These are phyloP conservation scores for Cyclospora cayetanensis DNA, from an alignment of 169 alveolate genomes.

Conservation along the genomic window DNA sequence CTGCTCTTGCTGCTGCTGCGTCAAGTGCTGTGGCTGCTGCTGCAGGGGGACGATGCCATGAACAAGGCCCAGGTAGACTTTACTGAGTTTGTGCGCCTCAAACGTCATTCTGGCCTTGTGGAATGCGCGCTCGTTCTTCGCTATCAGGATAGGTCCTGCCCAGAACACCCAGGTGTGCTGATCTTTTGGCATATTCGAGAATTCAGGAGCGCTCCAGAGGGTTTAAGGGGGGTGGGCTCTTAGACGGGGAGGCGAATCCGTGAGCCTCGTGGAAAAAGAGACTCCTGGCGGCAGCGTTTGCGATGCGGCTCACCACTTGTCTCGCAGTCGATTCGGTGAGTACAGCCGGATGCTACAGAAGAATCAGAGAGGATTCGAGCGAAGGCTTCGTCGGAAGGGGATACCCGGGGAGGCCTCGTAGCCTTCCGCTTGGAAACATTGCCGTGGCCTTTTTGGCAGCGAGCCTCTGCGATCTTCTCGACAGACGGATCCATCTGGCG, in stretches of 20 bases:
- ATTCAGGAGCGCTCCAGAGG: no score
- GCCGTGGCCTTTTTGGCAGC: slow-evolving; percentile 23
- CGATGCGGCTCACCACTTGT: neutral
- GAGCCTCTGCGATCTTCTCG: neutral
- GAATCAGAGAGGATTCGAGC: neutral
- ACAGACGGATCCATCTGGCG: neutral
- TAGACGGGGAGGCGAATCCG: no score
- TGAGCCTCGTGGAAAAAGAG: no score
- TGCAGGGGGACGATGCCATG: neutral
- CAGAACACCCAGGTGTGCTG: no score
- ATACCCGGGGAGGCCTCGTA: neutral
- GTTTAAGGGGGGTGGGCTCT: no score
- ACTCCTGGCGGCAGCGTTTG: neutral
- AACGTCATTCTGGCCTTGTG: neutral
- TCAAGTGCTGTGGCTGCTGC: neutral
- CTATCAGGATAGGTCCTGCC: slow-evolving; percentile 50
- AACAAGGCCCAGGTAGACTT: slow-evolving; percentile 11
- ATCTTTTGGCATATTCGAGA: no score
- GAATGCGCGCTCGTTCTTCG: neutral
- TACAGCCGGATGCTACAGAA: neutral
- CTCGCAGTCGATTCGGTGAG: neutral
- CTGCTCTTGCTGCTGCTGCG: neutral
- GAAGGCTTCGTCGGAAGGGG: neutral
- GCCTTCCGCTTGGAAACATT: neutral
- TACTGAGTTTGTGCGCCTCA: neutral